A percentile compares a stretch with the other conserved stretches of the same genome.
phyloP scores from a whole-genome alignment of 2,329 filamentous ascomycete species.

The Colletotrichum sp. region DNA sequence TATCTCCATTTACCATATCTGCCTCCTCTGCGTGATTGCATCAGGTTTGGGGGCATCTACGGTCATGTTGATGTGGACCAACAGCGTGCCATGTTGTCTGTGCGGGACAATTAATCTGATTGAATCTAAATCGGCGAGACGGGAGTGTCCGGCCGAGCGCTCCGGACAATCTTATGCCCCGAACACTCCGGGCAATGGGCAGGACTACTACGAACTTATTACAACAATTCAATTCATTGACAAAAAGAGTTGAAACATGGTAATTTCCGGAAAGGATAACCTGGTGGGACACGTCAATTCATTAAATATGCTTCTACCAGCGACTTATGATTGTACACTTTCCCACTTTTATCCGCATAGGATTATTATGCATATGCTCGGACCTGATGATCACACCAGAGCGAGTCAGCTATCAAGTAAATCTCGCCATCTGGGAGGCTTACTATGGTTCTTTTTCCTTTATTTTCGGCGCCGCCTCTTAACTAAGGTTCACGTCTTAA shows the following conservation, averaged over 20 bases:
- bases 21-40: no score
- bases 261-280: background rate
- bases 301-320: background rate
- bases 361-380: background rate
- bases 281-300: background rate
- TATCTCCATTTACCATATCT: background rate
- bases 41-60: background rate
- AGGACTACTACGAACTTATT: background rate
- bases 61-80: background rate
- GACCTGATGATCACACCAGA: background rate
- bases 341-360: background rate
- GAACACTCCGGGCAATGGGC: background rate
- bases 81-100: background rate
- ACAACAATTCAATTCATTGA: background rate
- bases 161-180: no score
- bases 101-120: background rate
- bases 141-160: background rate
- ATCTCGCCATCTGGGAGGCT: background rate
- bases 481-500: background rate
- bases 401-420: background rate
- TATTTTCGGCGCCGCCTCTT: background rate
- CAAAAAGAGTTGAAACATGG: background rate
- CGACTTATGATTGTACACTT: rapidly evolving
- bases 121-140: background rate
- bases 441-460: background rate